These are phyloP conservation scores for Gracilaria gracilis DNA, from an alignment of 23 red algal species.

Conservation along the genomic window DNA sequence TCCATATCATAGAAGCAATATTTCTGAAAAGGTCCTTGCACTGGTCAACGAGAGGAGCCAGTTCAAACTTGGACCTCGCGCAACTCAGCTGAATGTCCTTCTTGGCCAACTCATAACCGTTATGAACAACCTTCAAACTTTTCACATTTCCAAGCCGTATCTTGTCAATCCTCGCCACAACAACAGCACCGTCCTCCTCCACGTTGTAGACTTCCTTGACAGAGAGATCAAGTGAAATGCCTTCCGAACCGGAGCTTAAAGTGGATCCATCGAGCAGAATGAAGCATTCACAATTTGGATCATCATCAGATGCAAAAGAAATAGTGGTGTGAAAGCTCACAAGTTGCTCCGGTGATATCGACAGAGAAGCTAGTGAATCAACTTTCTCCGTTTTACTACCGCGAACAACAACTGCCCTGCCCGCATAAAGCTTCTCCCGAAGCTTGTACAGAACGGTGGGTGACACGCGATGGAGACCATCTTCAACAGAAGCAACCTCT, in stretches of 20 bases:
- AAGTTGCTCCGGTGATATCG: conserved; percentile 15
- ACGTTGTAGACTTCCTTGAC: neutral
- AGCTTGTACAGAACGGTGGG: neutral
- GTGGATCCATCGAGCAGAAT: neutral
- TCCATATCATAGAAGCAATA: conserved; percentile 36
- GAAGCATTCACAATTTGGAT: neutral
- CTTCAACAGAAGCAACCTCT: neutral
- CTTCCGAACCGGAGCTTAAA: neutral
- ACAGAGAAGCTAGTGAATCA: conserved; percentile 31
- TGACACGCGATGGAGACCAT: neutral
- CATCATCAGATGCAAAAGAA: neutral
- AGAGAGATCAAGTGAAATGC: neutral
- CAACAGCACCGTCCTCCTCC: neutral
- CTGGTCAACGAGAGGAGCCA: neutral
- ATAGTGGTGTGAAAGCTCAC: neutral
- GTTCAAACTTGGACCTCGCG: conserved; percentile 18
- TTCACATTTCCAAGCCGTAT: neutral
- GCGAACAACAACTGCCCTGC: neutral
- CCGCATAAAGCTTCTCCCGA: neutral
- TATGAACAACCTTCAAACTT: neutral
- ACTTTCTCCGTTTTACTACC: neutral
- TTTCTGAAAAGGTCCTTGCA: conserved; percentile 32
- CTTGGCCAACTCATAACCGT: neutral
- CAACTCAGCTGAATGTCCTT: neutral
- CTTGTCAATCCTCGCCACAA: neutral